Evolutionary conservation across 2,329 filamentous ascomycete species (phyloP).

Genomic region (Xylariaceae sp.): DNA sequence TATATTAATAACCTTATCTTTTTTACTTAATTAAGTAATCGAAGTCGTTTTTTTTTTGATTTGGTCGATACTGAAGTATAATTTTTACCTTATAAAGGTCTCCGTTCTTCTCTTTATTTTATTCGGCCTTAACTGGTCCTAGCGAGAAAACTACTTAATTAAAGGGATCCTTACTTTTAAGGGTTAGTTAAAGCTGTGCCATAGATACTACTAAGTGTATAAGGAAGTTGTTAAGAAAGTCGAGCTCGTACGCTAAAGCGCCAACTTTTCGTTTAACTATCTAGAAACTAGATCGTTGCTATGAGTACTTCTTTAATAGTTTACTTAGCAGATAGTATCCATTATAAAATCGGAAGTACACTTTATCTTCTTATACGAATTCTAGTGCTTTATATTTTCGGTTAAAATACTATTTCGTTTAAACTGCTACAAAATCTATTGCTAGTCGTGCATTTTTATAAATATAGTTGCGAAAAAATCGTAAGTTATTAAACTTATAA

Average conservation of each 20-base stretch:
- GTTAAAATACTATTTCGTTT: constrained; percentile 4
- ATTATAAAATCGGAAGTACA: neutral
- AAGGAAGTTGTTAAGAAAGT: neutral
- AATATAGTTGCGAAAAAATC: no score
- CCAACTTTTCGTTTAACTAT: neutral
- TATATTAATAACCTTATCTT: no score
- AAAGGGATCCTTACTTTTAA: neutral
- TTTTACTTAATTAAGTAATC: no score
- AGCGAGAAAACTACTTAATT: neutral
- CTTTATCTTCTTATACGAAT: constrained; percentile 1
- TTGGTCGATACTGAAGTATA: no score
- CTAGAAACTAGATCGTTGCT: neutral
- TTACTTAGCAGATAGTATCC: constrained; percentile 1
- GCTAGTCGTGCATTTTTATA: no score
- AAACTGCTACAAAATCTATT: no score
- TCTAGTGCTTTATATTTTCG: neutral
- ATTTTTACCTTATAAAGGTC: no score
- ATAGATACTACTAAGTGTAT: neutral
- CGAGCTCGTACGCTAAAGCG: neutral
- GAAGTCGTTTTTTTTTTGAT: no score
- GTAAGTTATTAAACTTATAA: no score
- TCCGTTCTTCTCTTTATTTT: neutral
- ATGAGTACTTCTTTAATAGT: neutral
- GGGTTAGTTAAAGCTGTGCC: neutral
- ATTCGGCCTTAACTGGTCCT: neutral